A percentile compares a stretch with the other conserved stretches of the same genome.
These are phyloP conservation scores for Ogataea wickerhamii DNA, from an alignment of 805 yeast genomes.

Conservation along the genomic window DNA sequence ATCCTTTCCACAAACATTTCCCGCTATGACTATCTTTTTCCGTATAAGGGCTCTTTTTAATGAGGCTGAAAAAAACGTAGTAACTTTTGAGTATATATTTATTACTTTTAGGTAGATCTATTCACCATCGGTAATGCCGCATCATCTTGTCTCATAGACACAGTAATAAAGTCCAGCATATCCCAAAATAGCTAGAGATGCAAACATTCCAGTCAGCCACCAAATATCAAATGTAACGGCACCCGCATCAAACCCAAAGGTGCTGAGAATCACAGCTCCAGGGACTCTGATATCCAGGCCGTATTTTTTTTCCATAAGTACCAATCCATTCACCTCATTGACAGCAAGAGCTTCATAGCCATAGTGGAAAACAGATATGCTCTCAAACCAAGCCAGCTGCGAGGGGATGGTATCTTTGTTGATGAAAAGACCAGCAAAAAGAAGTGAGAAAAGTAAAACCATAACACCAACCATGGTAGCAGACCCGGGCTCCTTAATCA, in stretches of 20 bases:
- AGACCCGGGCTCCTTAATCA: slow-evolving; percentile 85
- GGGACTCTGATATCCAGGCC: slow-evolving; percentile 95
- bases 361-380: slow-evolving; percentile 87
- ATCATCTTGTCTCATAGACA: slow-evolving; percentile 69
- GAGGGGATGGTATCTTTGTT: slow-evolving; percentile 60
- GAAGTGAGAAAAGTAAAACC: slow-evolving; percentile 74
- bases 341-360: slow-evolving; percentile 92
- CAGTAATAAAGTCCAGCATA: slow-evolving; percentile 68
- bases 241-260: slow-evolving; percentile 88
- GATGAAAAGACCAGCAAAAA: slow-evolving; percentile 92
- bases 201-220: slow-evolving; percentile 55
- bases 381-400: slow-evolving; percentile 68
- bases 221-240: slow-evolving; percentile 67
- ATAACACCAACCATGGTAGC: slow-evolving; percentile 87
- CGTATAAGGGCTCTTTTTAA: too few species aligned
- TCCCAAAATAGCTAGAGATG: slow-evolving; percentile 61
- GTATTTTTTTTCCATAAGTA: slow-evolving; percentile 81
- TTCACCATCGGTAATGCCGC: not conserved
- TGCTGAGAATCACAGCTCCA: slow-evolving; percentile 92
- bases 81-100: too few species aligned
- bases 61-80: too few species aligned
- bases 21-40: too few species aligned
- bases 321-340: slow-evolving; percentile 86
- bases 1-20: too few species aligned
- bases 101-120: too few species aligned